Conservation (phyloP, 2,329 filamentous ascomycete species). For the Pestalotiopsis sp. region DNA sequence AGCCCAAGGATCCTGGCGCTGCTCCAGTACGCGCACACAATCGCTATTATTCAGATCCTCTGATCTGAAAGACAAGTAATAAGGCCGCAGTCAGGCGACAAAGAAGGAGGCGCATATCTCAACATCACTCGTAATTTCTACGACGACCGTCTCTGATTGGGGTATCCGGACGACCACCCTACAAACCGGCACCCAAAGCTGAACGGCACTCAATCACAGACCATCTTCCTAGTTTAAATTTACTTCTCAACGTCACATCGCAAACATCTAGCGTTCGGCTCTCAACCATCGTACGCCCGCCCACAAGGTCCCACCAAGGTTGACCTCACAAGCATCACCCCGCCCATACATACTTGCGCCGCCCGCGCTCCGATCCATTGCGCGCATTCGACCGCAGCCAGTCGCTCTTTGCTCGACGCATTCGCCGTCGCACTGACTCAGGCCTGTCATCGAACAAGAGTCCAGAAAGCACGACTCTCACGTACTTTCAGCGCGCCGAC, state of each 20-base stretch:
- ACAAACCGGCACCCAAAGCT: not conserved
- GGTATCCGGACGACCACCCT: not conserved
- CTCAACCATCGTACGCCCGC: not conserved
- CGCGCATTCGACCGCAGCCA: not conserved
- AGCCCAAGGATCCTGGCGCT: not conserved
- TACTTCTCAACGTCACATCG: not conserved
- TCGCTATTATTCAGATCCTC: constrained; percentile 2
- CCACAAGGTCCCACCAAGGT: constrained; percentile 1
- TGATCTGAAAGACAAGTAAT: not conserved
- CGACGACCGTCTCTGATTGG: not conserved
- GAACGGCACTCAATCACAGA: not conserved
- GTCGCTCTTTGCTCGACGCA: constrained; percentile 6
- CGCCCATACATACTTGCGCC: not conserved
- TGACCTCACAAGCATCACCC: not conserved
- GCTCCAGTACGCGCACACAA: not conserved
- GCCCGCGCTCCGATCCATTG: not conserved
- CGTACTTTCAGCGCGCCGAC: not conserved
- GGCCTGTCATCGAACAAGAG: constrained; percentile 5
- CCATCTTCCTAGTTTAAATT: not conserved
- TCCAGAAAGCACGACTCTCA: constrained; percentile 1
- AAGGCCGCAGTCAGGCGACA: not conserved
- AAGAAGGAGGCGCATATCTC: not conserved
- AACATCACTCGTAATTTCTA: not conserved
- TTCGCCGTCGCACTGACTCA: constrained; percentile 11
- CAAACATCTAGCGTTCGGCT: not conserved